phyloP scores from a whole-genome alignment of 2,329 filamentous ascomycete genomes.

The Geosmithia flava region DNA sequence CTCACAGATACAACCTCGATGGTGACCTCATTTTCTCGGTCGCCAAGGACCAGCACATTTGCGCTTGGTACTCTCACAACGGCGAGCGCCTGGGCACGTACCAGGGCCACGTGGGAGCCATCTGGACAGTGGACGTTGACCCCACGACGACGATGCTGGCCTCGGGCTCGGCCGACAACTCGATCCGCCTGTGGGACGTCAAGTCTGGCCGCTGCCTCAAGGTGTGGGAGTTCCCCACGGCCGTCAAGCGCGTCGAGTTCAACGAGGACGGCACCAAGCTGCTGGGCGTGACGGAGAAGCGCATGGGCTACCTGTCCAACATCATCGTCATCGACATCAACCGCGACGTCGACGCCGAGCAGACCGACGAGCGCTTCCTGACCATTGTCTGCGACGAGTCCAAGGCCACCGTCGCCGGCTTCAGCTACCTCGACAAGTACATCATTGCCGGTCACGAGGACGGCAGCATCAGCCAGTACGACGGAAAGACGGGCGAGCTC shows the following conservation, averaged over 20 bases:
- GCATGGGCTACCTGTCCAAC: conserved; percentile 89
- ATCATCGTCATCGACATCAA: conserved; percentile 89
- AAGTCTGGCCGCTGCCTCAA: conserved; percentile 87
- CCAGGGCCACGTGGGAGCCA: conserved; percentile 89
- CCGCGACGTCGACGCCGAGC: conserved; percentile 69
- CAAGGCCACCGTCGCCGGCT: conserved; percentile 95
- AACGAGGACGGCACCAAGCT: conserved; percentile 84
- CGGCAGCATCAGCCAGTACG: conserved; percentile 81
- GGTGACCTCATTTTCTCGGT: conserved; percentile 95
- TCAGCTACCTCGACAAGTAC: conserved; percentile 88
- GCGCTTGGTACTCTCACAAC: conserved; percentile 95
- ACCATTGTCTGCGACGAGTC: conserved; percentile 89
- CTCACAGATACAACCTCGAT: conserved; percentile 70
- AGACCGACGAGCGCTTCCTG: conserved; percentile 70
- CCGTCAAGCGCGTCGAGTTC: conserved; percentile 97
- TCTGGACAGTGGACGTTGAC: conserved; percentile 98
- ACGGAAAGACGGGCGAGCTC: conserved; percentile 81
- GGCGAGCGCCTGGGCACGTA: conserved; percentile 96
- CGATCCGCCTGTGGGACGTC: conserved; percentile 92
- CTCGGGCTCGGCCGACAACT: conserved; percentile 95
- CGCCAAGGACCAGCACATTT: conserved; percentile 92
- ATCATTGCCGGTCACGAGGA: conserved; percentile 98
- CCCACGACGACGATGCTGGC: conserved; percentile 80
- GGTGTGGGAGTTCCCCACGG: conserved; percentile 94
- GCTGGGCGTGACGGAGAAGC: conserved; percentile 94